Base-by-base conservation (phyloP, 2,329 filamentous ascomycete species). In the Shiraia sp. region DNA sequence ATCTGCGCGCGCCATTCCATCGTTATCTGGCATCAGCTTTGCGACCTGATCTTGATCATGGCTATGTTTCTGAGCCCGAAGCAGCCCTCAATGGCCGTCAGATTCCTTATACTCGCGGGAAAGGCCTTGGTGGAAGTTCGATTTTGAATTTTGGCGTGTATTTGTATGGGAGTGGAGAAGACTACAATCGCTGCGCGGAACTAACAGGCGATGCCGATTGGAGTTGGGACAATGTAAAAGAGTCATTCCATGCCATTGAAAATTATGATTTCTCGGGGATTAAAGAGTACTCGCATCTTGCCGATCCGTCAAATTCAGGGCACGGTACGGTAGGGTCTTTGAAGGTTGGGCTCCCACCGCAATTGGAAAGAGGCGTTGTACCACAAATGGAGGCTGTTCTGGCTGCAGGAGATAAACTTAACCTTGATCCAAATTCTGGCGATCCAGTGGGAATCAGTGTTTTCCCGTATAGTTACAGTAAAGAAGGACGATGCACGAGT, bases 111-210 rank as follows among this genome's bases (percentile, higher is more conserved):
- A 72, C 72, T 16, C 69, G 76, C 5, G 77, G 75, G 24, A 75
- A 75, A 36, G 72, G 77, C 0, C 65, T 80, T 0, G 77, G 77
- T 4, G 78, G 77, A 8, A 73, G 71, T 10, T 74, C 65, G 8
- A 68, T 73, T 0, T 45, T 78, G 22, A 78, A 78, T 47, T 71
- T 75, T 24, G 55, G 62, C n/a, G 63, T 65, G 6, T 68, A 63
- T 31, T 40, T 68, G 14, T 63, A 61, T 17, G 83, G 84, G 2
- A 74, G 79, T 2, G 68, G 71, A 1, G 80, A 80, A 36, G 83
- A 87, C 49, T 86, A 81, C 45, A 75, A 86, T 19, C 73, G 79
- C 38, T 85, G 82, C 81, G 80, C 80, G 1, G 65, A 71, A 0
- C 47, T 77, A 2, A 76, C 80, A 0, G 79, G 66, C 0, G 82